Base-by-base conservation (phyloP, 2,329 filamentous ascomycete genomes). In the Ceratocystis destructans region DNA sequence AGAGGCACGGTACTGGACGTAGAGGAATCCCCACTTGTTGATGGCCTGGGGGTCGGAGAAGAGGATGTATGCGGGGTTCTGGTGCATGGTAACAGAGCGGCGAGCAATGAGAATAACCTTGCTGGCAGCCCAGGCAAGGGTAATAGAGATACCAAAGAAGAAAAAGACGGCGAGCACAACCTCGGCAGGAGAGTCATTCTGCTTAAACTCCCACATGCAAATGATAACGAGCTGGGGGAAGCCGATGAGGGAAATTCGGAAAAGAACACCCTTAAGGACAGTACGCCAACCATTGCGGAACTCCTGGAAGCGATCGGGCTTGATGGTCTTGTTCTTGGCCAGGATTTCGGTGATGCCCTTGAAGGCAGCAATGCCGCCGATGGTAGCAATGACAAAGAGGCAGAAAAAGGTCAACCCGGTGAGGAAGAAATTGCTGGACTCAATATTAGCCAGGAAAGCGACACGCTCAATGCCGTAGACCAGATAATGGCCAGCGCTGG, bases 21-120 rank as follows among this genome's bases (percentile, higher is more conserved):
- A 97, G 70, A 97, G 83, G 80, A 96, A 96, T 25, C 93, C 93
- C 93, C 92, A 96, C 78, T 96, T 96, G 83, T 96, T 96, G 70
- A 97, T 83, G 64, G 89, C 87, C 69, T 90, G 83, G n/a, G 92
- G 91, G 72, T 97, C 92, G 1, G 93, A 96, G 79, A 95, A 97
- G 69, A 97, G 85, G 71, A 96, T 96, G 76, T 96, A 96, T 33
- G 92, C 93, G 31, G 93, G 91, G 78, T 96, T 96, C 78, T 93
- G 92, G 81, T 96, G 92, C 85, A 96, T 90, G 67, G 83, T 77
- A 69, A 96, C 88, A 41, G 92, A 96, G 71, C 90, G 88, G 73
- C 90, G 90, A 44, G 91, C 93, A 69, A 97, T 88, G 65, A 85
- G 84, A 71, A 96, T 89, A 70, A 97, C 90, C 79, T 96, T 96